Percentiles rank a stretch among this genome's conserved stretches.
Evolutionary conservation across 2,329 filamentous ascomycete genomes (phyloP).

Genomic region (Trichophaea hybrida): DNA sequence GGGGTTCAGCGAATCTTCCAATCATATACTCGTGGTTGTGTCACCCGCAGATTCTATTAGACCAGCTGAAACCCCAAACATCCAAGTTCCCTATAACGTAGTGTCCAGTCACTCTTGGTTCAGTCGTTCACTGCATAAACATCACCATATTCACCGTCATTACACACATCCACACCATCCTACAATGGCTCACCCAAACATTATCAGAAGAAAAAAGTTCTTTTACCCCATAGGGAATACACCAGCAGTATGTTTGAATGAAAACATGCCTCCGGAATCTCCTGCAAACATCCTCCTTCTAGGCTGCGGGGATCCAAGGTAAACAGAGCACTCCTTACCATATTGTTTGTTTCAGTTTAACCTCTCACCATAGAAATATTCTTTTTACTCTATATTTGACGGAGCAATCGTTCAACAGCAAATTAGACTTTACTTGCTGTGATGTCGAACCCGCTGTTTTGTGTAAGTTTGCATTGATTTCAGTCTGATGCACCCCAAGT

Average conservation of each 20-base stretch:
- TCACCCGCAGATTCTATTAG: too few relatives aligned
- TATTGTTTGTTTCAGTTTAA: constrained; percentile 28
- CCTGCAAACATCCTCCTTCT: constrained; percentile 40
- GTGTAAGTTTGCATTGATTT: constrained; percentile 31
- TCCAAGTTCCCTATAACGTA: too few relatives aligned
- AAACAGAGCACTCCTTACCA: constrained; percentile 41
- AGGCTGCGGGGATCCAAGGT: constrained; percentile 42
- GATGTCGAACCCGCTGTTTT: constrained; percentile 39
- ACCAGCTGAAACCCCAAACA: too few relatives aligned
- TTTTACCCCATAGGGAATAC: constrained; percentile 38
- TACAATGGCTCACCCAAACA: constrained; percentile 17
- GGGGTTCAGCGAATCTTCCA: too few relatives aligned
- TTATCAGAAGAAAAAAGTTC: constrained; percentile 22
- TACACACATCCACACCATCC: not conserved
- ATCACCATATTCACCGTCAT: not conserved
- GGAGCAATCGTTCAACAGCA: constrained; percentile 24
- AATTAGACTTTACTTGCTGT: constrained; percentile 44
- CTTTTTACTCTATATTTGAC: not conserved
- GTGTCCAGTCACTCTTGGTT: too few relatives aligned
- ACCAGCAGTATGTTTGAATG: constrained; percentile 39
- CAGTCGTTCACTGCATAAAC: not conserved
- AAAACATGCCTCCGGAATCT: constrained; percentile 37
- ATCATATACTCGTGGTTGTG: too few relatives aligned
- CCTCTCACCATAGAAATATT: not conserved
- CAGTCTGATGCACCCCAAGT: too few relatives aligned